phyloP scores from a whole-genome alignment of 108 stramenopile species.

The Cyclotella distinguenda region DNA sequence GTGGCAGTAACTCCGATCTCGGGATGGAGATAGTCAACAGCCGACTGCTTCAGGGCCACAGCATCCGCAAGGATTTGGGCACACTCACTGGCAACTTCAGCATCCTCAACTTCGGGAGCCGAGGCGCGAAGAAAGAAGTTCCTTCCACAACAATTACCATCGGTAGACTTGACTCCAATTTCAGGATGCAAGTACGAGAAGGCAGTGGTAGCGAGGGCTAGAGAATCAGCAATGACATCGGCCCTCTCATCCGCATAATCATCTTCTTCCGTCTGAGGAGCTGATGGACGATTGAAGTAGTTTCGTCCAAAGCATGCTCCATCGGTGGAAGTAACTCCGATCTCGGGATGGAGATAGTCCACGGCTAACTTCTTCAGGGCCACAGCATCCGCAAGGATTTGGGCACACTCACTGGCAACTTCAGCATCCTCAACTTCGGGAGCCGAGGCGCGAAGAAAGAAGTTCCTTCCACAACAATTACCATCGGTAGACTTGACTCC shows the following conservation, averaged over 20 bases:
- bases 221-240: constrained; percentile 44
- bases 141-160: constrained; percentile 27
- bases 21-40: constrained; percentile 32
- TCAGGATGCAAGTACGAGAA: constrained; percentile 42
- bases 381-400: constrained; percentile 20
- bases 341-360: constrained; percentile 33
- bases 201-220: too few species aligned
- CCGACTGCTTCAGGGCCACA: constrained; percentile 23
- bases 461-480: constrained; percentile 25
- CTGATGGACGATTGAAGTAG: constrained; percentile 29
- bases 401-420: constrained; percentile 21
- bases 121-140: constrained; percentile 52
- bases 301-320: constrained; percentile 29
- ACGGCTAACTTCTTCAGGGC: constrained; percentile 28
- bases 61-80: constrained; percentile 24
- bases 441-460: constrained; percentile 49
- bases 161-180: constrained; percentile 16
- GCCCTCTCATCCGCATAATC: constrained; percentile 62
- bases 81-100: constrained; percentile 6
- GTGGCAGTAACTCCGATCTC: constrained; percentile 15
- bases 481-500: constrained; percentile 31
- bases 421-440: constrained; percentile 33
- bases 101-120: constrained; percentile 38
- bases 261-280: constrained; percentile 8
- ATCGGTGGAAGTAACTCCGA: constrained; percentile 19